Base-by-base conservation (phyloP, 2,329 filamentous ascomycete genomes). In the Colletotrichum orchidophilum region DNA sequence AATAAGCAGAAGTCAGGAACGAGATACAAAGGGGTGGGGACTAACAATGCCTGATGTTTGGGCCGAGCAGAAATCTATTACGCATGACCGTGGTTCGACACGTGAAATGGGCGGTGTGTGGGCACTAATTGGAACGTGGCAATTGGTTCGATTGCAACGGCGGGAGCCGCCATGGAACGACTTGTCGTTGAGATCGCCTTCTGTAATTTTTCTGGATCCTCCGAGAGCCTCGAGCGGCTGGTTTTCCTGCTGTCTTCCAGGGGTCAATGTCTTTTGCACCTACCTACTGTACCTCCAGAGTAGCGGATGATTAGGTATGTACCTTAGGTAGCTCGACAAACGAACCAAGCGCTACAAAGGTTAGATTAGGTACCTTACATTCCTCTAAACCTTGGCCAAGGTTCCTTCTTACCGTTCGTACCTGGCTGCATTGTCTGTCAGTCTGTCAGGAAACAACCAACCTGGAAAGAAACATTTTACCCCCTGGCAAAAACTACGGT, bases 11-110 rank as follows among this genome's bases (percentile, higher is more conserved):
- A 54, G 42, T 33, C 58, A 50, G 58, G 57, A 39, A 60, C 57
- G 6, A 5, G n/a, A 12, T 21, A 42, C 24, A 31, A 39, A 39
- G 21, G 59, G 46, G 27, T 49, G 35, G 35, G 24, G 26, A 39
- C 35, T 27, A 13, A 18, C 12, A 52, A 24, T 66, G 49, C 50
- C 35, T 61, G 63, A 50, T 55, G 63, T 58, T 52, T 70, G 50
- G 66, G 54, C 53, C 35, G 54, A 61, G 63, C 63, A 13, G 27
- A n/a, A 61, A 63, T 69, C 58, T 24, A 69, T 63, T 61, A 58
- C 69, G 64, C 64, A 63, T 71, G 69, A 71, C 65, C 15, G 53
- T 71, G 52, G 69, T 71, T 71, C 69, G 69, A 71, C 69, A 71
- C 53, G 69, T 71, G 64, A 71, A 71, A 62, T 66, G 50, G 46